A percentile compares a stretch with the other conserved stretches of the same genome.
Conservation (phyloP, 768 basidiomycete species). For the Candolleomyces eurysporus region DNA sequence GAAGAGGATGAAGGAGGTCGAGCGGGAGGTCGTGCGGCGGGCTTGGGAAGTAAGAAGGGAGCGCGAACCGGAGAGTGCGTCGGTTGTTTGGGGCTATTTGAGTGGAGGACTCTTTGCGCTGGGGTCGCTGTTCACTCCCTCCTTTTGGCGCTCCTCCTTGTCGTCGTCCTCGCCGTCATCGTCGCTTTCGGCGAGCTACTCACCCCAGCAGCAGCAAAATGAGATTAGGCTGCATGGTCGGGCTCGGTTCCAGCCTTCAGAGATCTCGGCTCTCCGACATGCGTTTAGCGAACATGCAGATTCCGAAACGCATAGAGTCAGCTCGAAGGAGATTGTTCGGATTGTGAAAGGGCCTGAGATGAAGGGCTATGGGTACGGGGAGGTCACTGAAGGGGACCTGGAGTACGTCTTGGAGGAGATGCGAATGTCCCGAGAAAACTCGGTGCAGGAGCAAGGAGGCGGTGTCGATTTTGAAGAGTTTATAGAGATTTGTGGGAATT, state of each 20-base stretch:
- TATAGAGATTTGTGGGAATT: constrained; percentile 67
- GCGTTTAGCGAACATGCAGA: constrained; percentile 30
- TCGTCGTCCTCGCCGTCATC: too few species aligned
- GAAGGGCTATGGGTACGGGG: constrained; percentile 57
- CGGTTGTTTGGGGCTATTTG: neutral
- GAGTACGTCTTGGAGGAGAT: constrained; percentile 57
- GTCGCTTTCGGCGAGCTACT: too few species aligned
- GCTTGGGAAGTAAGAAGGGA: neutral
- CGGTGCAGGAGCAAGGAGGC: constrained; percentile 57
- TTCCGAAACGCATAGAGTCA: constrained; percentile 24
- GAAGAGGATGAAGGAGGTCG: constrained; percentile 11
- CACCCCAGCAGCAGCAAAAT: constrained; percentile 4
- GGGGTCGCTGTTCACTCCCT: neutral
- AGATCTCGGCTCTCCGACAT: constrained; percentile 36
- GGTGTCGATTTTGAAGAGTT: constrained; percentile 79
- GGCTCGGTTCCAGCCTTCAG: constrained; percentile 44
- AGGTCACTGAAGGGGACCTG: constrained; percentile 58
- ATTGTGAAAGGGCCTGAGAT: constrained; percentile 28
- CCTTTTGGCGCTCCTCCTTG: too few species aligned
- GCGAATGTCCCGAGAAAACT: constrained; percentile 44
- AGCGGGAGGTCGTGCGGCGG: neutral
- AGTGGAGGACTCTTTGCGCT: neutral
- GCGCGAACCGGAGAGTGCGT: too few species aligned
- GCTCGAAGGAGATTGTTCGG: constrained; percentile 38
- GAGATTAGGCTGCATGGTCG: constrained; percentile 29